Percentiles rank a stretch among this genome's conserved stretches.
Evolutionary conservation across 1,139 yeast genomes (phyloP).

Genomic region (Citeromyces hawaiiensis): DNA sequence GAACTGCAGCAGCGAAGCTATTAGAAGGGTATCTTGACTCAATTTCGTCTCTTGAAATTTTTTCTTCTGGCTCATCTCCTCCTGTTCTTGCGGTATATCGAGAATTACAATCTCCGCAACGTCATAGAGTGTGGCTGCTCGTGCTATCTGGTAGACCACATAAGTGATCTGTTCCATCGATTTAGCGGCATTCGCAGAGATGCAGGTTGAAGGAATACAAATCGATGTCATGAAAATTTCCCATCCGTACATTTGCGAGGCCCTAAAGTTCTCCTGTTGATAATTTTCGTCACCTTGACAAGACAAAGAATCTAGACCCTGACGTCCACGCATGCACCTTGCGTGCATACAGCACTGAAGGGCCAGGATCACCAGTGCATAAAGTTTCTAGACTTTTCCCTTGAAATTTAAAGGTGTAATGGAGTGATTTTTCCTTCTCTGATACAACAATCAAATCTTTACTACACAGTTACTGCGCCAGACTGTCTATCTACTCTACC

Average conservation of each 20-base stretch:
- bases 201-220: conserved; percentile 54
- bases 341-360: neutral
- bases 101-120: conserved; percentile 65
- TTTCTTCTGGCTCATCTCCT: conserved; percentile 17
- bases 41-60: conserved; percentile 9
- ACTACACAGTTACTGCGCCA: neutral
- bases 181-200: conserved; percentile 36
- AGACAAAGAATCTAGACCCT: conserved; percentile 1
- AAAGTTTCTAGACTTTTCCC: neutral
- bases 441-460: conserved; percentile 3
- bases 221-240: conserved; percentile 5
- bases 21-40: conserved; percentile 29
- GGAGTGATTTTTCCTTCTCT: conserved; percentile 14
- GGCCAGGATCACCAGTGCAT: neutral
- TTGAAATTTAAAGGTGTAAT: no score
- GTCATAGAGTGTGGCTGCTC: conserved; percentile 53
- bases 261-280: no score
- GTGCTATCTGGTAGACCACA: conserved; percentile 67
- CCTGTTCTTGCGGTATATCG: conserved; percentile 20
- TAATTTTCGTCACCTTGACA: no score
- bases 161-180: conserved; percentile 64
- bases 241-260: neutral
- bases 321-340: neutral
- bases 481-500: neutral
- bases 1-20: conserved; percentile 66